A percentile compares a stretch with the other conserved stretches of the same genome.
Evolutionary conservation across 176 grass and related monocot species (phyloP).

Genomic region (Olyra latifolia): DNA sequence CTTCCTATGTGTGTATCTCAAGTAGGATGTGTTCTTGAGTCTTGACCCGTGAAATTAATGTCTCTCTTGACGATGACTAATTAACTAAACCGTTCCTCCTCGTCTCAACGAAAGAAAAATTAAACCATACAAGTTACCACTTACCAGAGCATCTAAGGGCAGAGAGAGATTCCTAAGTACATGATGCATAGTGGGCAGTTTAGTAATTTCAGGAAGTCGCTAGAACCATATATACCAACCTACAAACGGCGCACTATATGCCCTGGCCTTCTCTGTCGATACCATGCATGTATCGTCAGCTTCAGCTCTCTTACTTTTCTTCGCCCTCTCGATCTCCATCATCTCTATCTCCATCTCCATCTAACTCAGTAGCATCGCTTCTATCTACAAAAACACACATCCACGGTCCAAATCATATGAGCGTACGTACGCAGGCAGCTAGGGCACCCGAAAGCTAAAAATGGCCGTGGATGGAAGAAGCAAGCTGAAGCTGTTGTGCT

Average conservation of each 20-base stretch:
- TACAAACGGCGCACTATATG: slow-evolving; percentile 39
- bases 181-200: not conserved
- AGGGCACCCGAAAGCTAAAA: not conserved
- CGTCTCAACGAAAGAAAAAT: not conserved
- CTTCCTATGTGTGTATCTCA: too few species aligned
- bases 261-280: slow-evolving; percentile 12
- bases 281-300: not conserved
- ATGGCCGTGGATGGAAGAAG: slow-evolving; percentile 14
- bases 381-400: not conserved
- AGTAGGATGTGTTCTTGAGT: too few species aligned
- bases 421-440: not conserved
- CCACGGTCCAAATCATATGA: not conserved
- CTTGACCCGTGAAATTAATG: too few species aligned
- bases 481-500: not conserved
- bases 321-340: not conserved
- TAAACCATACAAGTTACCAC: too few species aligned
- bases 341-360: not conserved
- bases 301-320: not conserved
- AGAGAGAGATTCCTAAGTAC: not conserved
- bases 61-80: too few species aligned
- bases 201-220: slow-evolving; percentile 31
- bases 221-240: slow-evolving; percentile 1
- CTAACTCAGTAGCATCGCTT: not conserved
- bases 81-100: not conserved
- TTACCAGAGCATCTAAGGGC: too few species aligned